Evolutionary conservation across 768 basidiomycete genomes (phyloP).

Genomic region (Suillus occidentalis): DNA sequence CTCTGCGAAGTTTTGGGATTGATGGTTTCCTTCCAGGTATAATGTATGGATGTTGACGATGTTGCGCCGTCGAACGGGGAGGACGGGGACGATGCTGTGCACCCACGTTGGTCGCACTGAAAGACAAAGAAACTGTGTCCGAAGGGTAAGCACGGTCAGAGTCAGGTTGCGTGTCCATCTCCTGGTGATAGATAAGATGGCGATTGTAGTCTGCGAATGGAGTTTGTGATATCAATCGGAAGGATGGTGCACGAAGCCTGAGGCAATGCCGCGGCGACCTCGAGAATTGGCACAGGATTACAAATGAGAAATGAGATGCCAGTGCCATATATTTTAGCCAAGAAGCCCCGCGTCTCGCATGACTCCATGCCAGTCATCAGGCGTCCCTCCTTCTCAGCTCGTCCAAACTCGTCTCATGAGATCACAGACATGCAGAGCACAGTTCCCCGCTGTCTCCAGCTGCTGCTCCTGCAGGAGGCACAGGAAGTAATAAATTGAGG

Average conservation of each 20-base stretch:
- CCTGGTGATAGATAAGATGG: neutral
- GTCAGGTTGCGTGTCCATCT: neutral
- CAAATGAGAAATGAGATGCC: too few species aligned
- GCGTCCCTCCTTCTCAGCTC: conserved; percentile 34
- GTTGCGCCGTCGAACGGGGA: neutral
- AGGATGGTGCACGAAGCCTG: neutral
- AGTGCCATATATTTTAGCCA: too few species aligned
- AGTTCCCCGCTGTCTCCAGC: conserved; percentile 61
- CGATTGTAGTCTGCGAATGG: neutral
- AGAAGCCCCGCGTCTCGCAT: conserved; percentile 55
- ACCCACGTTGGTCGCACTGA: neutral
- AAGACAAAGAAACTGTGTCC: neutral
- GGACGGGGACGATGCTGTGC: neutral
- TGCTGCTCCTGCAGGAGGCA: conserved; percentile 51
- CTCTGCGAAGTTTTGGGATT: too few species aligned
- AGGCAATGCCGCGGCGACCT: too few species aligned
- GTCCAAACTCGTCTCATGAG: conserved; percentile 64
- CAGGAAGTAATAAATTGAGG: conserved; percentile 39
- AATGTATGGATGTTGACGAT: neutral
- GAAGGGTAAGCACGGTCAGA: neutral
- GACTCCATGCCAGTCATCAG: conserved; percentile 63
- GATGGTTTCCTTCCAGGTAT: too few species aligned
- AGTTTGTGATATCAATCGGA: neutral
- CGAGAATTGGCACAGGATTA: too few species aligned
- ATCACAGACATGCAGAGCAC: conserved; percentile 42